Evolutionary conservation across 2,329 filamentous ascomycete genomes (phyloP).

Genomic region (Dactylellina parvicollis): DNA sequence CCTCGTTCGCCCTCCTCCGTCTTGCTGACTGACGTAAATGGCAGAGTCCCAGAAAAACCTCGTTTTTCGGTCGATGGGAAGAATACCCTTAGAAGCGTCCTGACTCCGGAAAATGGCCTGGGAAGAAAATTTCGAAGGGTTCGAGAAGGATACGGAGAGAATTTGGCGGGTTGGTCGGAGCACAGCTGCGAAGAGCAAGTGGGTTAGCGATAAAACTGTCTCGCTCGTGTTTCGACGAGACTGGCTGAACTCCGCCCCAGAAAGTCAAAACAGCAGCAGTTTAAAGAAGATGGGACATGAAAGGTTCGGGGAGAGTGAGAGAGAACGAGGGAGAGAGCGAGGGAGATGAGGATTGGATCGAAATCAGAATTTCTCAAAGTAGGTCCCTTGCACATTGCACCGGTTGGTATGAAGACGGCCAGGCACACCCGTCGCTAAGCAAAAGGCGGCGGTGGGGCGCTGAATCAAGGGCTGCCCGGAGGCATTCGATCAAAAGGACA

Average conservation of each 20-base stretch:
- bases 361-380: background rate
- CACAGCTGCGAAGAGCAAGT: background rate
- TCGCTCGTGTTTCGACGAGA: slow-evolving; percentile 48
- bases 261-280: slow-evolving; percentile 7
- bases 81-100: too few relatives aligned
- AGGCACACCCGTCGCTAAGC: slow-evolving; percentile 34
- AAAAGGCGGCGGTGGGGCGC: background rate
- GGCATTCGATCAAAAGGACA: too few relatives aligned
- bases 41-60: too few relatives aligned
- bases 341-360: background rate
- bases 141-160: background rate
- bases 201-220: slow-evolving; percentile 20
- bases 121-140: background rate
- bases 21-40: background rate
- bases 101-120: too few relatives aligned
- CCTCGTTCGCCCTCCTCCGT: background rate
- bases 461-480: background rate
- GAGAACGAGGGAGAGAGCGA: background rate
- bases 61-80: too few relatives aligned
- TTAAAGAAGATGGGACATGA: too few relatives aligned
- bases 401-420: background rate
- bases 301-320: background rate
- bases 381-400: slow-evolving; percentile 17
- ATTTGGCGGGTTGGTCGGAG: background rate
- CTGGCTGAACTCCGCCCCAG: slow-evolving; percentile 12